These are phyloP conservation scores for Fusarium lateritium DNA, from an alignment of 2,329 filamentous ascomycete species.

Conservation along the genomic window DNA sequence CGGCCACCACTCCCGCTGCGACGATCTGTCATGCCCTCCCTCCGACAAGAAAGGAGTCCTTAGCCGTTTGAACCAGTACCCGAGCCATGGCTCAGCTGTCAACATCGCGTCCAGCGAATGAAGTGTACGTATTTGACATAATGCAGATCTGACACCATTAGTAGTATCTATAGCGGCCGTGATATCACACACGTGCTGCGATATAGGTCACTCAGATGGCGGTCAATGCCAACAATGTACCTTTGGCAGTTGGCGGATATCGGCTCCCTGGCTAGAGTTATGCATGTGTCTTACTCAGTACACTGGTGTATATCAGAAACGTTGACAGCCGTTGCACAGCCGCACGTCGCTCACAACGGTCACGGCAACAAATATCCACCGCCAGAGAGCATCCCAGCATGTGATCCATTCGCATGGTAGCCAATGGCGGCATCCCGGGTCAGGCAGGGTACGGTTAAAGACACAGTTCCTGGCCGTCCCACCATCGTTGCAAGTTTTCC, in stretches of 20 bases:
- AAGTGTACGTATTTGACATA: slow-evolving; percentile 1
- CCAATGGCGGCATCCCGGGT: slow-evolving; percentile 38
- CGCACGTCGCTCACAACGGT: slow-evolving; percentile 13
- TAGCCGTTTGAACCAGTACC: background rate
- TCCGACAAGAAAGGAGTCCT: background rate
- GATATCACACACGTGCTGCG: slow-evolving; percentile 1
- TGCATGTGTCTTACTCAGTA: slow-evolving; percentile 16
- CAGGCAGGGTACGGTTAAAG: slow-evolving; percentile 17
- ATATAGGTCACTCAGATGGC: background rate
- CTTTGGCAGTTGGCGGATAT: slow-evolving; percentile 2
- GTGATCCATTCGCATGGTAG: slow-evolving; percentile 47
- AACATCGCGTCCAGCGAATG: slow-evolving; percentile 3
- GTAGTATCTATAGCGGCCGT: background rate
- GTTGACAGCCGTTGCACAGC: slow-evolving; percentile 12
- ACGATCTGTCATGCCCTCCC: slow-evolving; percentile 16
- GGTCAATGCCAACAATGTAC: slow-evolving; percentile 2
- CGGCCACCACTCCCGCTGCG: slow-evolving; percentile 27
- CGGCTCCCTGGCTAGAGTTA: background rate
- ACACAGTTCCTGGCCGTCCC: slow-evolving; percentile 14
- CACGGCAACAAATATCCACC: slow-evolving; percentile 23
- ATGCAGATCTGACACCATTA: slow-evolving; percentile 20
- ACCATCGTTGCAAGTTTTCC: slow-evolving; percentile 20
- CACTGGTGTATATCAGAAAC: slow-evolving; percentile 3
- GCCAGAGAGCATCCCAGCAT: slow-evolving; percentile 34
- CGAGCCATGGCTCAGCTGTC: slow-evolving; percentile 10